Evolutionary conservation across 2,329 filamentous ascomycete genomes (phyloP).

Genomic region (Hirsutella thompsonii): DNA sequence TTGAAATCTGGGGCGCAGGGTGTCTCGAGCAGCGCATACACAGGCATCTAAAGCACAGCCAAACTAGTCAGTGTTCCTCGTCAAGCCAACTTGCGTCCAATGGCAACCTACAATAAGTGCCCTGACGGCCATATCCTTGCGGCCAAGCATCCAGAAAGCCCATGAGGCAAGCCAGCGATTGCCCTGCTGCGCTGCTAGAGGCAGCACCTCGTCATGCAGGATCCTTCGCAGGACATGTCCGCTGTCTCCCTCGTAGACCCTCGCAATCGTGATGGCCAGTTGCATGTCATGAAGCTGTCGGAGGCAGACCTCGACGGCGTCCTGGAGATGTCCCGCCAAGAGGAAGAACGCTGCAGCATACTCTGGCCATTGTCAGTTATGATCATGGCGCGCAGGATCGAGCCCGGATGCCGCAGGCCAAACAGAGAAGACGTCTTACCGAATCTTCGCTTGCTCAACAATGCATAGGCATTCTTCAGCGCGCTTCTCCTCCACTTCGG

Average conservation of each 20-base stretch:
- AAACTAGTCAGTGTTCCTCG: constrained; percentile 1
- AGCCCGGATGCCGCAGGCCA: too few relatives aligned
- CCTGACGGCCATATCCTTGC: constrained; percentile 72
- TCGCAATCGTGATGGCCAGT: constrained; percentile 74
- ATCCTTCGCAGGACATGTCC: constrained; percentile 62
- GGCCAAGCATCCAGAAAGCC: constrained; percentile 85
- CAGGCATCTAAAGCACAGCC: constrained; percentile 49
- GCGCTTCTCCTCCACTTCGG: constrained; percentile 79
- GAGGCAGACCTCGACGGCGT: constrained; percentile 75
- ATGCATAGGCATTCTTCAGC: constrained; percentile 89
- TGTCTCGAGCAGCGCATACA: constrained; percentile 60
- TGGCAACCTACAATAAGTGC: constrained; percentile 55
- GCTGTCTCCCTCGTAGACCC: constrained; percentile 79
- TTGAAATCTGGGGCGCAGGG: constrained; percentile 57
- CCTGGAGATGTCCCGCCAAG: constrained; percentile 69
- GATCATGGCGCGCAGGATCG: neutral
- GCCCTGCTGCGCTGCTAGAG: constrained; percentile 63
- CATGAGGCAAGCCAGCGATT: constrained; percentile 92
- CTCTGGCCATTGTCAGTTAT: constrained; percentile 32
- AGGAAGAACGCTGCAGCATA: constrained; percentile 96
- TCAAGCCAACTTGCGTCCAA: too few relatives aligned
- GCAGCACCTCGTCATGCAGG: constrained; percentile 67
- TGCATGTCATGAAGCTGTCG: constrained; percentile 83
- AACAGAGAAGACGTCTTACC: constrained; percentile 29
- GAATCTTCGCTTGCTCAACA: constrained; percentile 83